Base-by-base conservation (phyloP, 2,329 filamentous ascomycete species). In the Penicillium paneum region DNA sequence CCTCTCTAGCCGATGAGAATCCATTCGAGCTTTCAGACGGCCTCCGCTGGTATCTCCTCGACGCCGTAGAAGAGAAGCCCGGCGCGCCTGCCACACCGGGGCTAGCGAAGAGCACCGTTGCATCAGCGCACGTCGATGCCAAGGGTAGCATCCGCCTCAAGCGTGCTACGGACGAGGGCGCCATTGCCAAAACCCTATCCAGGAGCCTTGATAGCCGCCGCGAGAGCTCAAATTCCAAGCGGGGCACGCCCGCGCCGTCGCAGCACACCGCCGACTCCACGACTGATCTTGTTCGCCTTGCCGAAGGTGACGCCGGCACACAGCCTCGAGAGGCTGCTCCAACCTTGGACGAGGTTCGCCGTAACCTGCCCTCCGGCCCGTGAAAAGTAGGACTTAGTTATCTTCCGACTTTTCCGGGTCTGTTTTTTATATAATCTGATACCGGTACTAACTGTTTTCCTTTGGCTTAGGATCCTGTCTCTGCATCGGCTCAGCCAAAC, bases 21-120 rank as follows among this genome's bases (percentile, higher is more conserved):
- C 94, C 94, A 0, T 99, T 99, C 71, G 92, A 97, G 65, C 81
- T 99, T 12, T 96, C 91, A 0, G 94, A 99, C 66, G 94, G 94
- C 3, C 77, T 99, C 44, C 86, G 93, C 32, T 99, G 94, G 94
- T 97, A 97, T 73, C 82, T 99, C 6, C 87, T 99, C 34, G 93
- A 99, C 69, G 94, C 94, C 0, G 82, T 84, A 2, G 94, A 99
- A 74, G 94, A 99, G 73, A 97, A 96, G 68, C 85, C 91, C 0
- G 89, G 89, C 1, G 92, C 91, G 2, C 94, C 94, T 0, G 87
- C 89, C n/a, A 97, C 93, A 0, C 93, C 94, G 0, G 92, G 93
- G 0, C 82, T 96, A 51, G 90, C 90, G 36, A 96, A 96, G 72
- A 92, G 88, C 61, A 97, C 94, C 0, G 92, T 97, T 15, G 91